Conservation (phyloP, 73 alveolate species). For the Tetrahymena elliotti region DNA sequence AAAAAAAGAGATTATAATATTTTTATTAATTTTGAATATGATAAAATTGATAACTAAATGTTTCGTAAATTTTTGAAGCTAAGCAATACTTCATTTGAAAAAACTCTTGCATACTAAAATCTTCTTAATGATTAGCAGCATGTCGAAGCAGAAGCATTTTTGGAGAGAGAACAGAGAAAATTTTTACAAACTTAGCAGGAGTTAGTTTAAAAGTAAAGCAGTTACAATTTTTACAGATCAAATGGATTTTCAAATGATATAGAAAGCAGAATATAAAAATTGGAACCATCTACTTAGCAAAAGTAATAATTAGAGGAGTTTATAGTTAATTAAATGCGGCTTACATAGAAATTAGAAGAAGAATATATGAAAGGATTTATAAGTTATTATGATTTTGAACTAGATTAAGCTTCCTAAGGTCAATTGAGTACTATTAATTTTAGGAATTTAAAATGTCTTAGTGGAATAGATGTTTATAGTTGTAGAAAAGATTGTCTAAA, state of each 20-base stretch:
- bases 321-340: background rate
- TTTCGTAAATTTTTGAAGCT: background rate
- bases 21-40: background rate
- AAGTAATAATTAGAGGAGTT: background rate
- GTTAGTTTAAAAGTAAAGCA: background rate
- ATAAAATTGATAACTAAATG: background rate
- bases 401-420: background rate
- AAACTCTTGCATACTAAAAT: background rate
- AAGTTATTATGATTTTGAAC: background rate
- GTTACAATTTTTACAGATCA: background rate
- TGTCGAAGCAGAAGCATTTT: background rate
- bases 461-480: background rate
- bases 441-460: background rate
- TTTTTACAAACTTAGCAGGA: background rate
- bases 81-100: background rate
- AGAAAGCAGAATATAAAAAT: background rate
- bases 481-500: background rate
- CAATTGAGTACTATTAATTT: background rate
- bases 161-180: background rate
- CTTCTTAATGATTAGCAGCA: background rate
- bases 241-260: background rate
- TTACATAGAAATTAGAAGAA: background rate
- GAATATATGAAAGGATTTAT: background rate
- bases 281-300: background rate
- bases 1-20: background rate